phyloP scores from a whole-genome alignment of 306 rosid species.

The Sicyos edulis region DNA sequence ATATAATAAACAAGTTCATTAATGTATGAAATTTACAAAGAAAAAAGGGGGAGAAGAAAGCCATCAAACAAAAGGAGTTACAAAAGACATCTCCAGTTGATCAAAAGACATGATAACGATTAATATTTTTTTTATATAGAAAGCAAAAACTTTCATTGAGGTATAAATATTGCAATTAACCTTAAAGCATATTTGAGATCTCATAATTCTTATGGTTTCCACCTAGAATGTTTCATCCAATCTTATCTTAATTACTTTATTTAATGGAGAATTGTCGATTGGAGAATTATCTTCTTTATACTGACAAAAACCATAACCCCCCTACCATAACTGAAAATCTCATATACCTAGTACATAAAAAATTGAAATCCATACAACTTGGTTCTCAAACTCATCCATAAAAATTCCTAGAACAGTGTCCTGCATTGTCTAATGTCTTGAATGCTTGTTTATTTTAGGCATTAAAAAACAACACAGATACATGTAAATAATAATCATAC shows the following conservation, averaged over 20 bases:
- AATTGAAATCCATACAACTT: background rate
- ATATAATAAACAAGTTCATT: too few relatives aligned
- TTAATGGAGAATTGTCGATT: background rate
- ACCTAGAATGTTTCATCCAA: background rate
- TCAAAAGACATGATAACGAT: too few relatives aligned
- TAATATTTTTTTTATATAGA: background rate
- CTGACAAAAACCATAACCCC: background rate
- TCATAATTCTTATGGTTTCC: background rate
- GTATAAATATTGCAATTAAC: too few relatives aligned
- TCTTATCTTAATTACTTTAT: background rate
- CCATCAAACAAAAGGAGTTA: too few relatives aligned
- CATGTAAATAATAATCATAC: conserved; percentile 30
- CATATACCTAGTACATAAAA: background rate
- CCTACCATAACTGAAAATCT: background rate
- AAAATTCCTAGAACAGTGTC: background rate
- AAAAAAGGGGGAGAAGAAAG: too few relatives aligned
- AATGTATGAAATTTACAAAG: too few relatives aligned
- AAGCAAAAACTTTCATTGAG: too few relatives aligned
- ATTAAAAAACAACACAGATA: background rate
- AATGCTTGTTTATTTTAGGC: background rate
- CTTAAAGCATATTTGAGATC: background rate
- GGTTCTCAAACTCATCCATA: background rate
- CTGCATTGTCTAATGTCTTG: background rate
- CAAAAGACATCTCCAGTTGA: too few relatives aligned
- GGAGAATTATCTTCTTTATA: background rate